Percentiles rank a stretch among this genome's conserved stretches.
phyloP scores from a whole-genome alignment of 495 filamentous ascomycete species.

The Talaromyces borbonicus region DNA sequence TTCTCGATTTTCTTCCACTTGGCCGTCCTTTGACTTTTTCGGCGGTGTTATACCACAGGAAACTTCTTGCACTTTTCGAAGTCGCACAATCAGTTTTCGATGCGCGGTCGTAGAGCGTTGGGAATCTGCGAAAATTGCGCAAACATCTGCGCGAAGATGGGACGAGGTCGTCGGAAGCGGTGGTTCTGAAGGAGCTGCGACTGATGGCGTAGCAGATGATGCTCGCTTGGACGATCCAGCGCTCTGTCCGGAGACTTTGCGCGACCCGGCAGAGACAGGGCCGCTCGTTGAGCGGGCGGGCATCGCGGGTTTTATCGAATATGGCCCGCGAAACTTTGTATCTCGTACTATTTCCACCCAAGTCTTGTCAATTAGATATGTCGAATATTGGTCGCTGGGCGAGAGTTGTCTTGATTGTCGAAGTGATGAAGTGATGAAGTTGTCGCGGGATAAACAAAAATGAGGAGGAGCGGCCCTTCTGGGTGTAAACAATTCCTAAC shows the following conservation, averaged over 20 bases:
- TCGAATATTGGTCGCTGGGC: no score
- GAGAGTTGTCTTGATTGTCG: background rate
- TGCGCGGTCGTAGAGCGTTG: constrained; percentile 83
- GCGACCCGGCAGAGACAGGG: constrained; percentile 42
- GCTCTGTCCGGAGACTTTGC: constrained; percentile 48
- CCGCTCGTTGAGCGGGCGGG: constrained; percentile 52
- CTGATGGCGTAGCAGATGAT: constrained; percentile 49
- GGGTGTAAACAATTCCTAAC: constrained; percentile 37
- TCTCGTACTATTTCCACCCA: no score
- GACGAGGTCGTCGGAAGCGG: constrained; percentile 43
- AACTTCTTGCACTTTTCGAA: constrained; percentile 79
- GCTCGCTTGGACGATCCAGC: constrained; percentile 48
- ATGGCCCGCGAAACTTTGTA: no score
- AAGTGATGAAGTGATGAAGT: background rate
- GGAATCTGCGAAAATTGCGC: constrained; percentile 72
- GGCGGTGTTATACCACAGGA: constrained; percentile 69
- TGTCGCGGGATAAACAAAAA: constrained; percentile 9
- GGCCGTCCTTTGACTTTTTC: constrained; percentile 29
- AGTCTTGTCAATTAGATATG: no score
- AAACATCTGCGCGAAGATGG: constrained; percentile 64
- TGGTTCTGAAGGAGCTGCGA: constrained; percentile 64
- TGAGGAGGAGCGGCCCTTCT: constrained; percentile 15
- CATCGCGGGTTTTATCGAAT: constrained; percentile 45
- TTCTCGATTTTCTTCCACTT: constrained; percentile 28
- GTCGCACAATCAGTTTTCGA: constrained; percentile 74